Base-by-base conservation (phyloP, 306 rosid genomes). In the Quercus mongolica region DNA sequence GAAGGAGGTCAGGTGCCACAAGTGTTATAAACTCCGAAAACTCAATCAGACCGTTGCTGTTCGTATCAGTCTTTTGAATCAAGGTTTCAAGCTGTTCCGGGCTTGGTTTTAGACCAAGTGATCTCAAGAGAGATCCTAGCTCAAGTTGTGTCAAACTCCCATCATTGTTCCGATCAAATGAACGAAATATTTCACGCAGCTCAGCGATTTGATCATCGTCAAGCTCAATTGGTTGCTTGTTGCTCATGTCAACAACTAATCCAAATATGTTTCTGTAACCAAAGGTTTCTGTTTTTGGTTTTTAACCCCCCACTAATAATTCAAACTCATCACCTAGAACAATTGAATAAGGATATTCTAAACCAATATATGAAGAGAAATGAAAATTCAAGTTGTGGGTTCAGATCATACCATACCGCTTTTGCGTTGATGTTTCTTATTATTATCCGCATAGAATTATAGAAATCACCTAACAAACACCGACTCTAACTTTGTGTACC, bases 91-190 rank as follows among this genome's bases (percentile, higher is more conserved):
- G 69, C 82, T 92, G 97, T 14, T 94, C 99, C 0, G 90, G 82
- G 59, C 95, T 92, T 1, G 97, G 99, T 46, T 94, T 94, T 49
- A 94, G 80, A 7, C 97, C 99, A 0, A 95, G 89, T 23, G 97
- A 91, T 13, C 98, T 89, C 17, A 95, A 88, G 3, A 95, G 92
- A 10, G 93, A 95, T 17, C 88, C 97, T 1, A 95, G 90, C 85
- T 92, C 98, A 52, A 92, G 75, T 71, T 95, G 99, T 14, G 97
- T 92, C 11, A 95, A 82, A 80, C 97, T 89, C 4, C 99, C 99
- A 71, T 95, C 97, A 74, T 95, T 95, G 87, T 92, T 91, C 72
- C 93, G 85, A 75, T 95, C 99, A 25, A 95, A 95, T 1, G 98
- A 87, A 14, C 97, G 88, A 85, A 95, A 95, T 23, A 92, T 92